A percentile compares a stretch with the other conserved stretches of the same genome.
Evolutionary conservation across 2,329 filamentous ascomycete genomes (phyloP).

Genomic region (Coleophoma cylindrospora): DNA sequence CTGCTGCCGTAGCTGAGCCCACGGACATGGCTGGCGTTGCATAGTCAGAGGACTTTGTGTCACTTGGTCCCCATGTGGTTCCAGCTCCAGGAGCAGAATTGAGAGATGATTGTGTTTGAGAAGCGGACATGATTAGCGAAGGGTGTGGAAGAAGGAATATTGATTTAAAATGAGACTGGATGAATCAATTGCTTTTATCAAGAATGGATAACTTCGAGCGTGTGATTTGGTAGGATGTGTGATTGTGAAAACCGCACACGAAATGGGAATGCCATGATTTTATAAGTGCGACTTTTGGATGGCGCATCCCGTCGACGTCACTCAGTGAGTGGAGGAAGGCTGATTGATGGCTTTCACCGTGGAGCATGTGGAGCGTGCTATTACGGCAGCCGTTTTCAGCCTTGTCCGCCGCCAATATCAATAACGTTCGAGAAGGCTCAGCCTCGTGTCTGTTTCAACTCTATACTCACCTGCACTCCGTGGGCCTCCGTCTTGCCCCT

Average conservation of each 20-base stretch:
- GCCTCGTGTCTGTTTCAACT: background rate
- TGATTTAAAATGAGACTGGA: background rate
- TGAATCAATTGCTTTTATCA: background rate
- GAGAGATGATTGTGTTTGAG: slow-evolving; percentile 22
- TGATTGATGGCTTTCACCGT: background rate
- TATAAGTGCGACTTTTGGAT: background rate
- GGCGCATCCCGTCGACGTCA: background rate
- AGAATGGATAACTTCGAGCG: too few species aligned
- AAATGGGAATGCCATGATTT: background rate
- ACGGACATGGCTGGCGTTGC: slow-evolving; percentile 20
- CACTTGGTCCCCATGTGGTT: slow-evolving; percentile 20
- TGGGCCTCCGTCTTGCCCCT: background rate
- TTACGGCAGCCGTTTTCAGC: background rate
- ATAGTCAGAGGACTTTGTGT: slow-evolving; percentile 11
- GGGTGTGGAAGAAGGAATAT: background rate
- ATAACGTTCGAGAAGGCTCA: background rate
- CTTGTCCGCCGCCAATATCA: slow-evolving; percentile 1
- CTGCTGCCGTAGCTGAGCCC: slow-evolving; percentile 23
- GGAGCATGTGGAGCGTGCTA: background rate
- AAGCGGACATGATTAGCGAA: slow-evolving; percentile 19
- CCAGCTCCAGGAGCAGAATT: slow-evolving; percentile 16
- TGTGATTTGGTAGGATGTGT: background rate
- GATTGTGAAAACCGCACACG: background rate
- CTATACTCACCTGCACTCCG: background rate
- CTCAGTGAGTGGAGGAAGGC: background rate